phyloP scores from a whole-genome alignment of 805 yeast species.

The Candida vartiovaarae region DNA sequence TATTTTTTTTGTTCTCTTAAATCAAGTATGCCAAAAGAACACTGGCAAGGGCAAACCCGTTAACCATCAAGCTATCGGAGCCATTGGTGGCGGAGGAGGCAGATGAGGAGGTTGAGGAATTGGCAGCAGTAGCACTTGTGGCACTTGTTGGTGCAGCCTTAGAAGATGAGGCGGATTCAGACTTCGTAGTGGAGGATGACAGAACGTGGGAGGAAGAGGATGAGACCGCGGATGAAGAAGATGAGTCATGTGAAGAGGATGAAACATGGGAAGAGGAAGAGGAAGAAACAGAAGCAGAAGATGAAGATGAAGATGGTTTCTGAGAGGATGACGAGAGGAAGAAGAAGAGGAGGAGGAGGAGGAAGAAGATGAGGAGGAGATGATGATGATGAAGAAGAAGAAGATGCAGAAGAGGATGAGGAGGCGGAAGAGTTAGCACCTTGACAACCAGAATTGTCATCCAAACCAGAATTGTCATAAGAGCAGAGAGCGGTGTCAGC shows the following conservation, averaged over 20 bases:
- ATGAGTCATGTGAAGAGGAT: neutral
- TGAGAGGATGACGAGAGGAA: neutral
- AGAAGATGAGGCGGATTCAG: neutral
- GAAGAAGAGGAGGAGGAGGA: neutral
- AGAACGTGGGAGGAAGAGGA: neutral
- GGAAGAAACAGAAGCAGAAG: constrained; percentile 5
- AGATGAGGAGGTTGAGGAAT: too few relatives aligned
- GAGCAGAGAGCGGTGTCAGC: constrained; percentile 53
- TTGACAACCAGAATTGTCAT: constrained; percentile 33
- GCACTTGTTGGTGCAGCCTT: too few relatives aligned
- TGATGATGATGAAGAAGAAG: constrained; percentile 10
- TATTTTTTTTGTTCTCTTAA: too few relatives aligned
- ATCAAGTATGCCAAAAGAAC: too few relatives aligned
- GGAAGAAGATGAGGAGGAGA: constrained; percentile 2
- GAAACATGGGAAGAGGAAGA: constrained; percentile 1
- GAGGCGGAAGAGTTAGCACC: constrained; percentile 17
- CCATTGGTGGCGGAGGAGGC: too few relatives aligned
- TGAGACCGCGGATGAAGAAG: neutral
- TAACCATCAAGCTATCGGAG: too few relatives aligned
- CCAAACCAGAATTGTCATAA: constrained; percentile 55
- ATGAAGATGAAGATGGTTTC: constrained; percentile 4
- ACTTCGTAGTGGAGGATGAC: neutral
- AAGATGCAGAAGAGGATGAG: constrained; percentile 10
- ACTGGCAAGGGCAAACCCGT: too few relatives aligned
- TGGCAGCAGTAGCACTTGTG: too few relatives aligned